These are phyloP conservation scores for Cryptosporidium sp. DNA, from an alignment of 169 alveolate genomes.

Conservation along the genomic window DNA sequence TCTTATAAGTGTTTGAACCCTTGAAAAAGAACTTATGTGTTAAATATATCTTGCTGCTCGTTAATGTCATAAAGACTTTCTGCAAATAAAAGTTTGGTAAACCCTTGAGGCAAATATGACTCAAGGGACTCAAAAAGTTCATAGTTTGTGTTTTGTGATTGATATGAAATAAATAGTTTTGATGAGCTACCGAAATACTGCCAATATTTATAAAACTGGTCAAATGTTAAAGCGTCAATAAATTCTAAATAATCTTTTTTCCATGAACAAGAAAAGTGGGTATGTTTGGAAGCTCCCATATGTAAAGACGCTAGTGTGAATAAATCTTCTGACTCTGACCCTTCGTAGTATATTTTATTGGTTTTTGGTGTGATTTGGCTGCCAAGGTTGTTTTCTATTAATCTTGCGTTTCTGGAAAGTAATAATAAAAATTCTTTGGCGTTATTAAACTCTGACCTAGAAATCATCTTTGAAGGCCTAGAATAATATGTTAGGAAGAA, in stretches of 20 bases:
- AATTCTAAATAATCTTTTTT: conserved; percentile 32
- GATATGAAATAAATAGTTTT: conserved; percentile 42
- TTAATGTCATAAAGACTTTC: conserved; percentile 40
- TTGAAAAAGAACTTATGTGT: background rate
- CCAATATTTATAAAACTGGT: conserved; percentile 43
- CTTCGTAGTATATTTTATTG: background rate
- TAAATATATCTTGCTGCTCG: conserved; percentile 18
- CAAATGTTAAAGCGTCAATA: conserved; percentile 13
- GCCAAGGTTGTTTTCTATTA: background rate
- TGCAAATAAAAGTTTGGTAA: conserved; percentile 4
- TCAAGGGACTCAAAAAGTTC: conserved; percentile 35
- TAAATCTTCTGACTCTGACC: conserved; percentile 6
- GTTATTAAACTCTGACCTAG: conserved; percentile 14
- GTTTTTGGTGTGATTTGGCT: background rate
- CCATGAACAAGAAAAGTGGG: conserved; percentile 36
- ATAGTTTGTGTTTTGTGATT: conserved; percentile 37
- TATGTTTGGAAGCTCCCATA: conserved; percentile 13
- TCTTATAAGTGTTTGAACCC: no score
- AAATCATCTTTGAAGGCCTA: conserved; percentile 56
- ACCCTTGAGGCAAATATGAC: conserved; percentile 44
- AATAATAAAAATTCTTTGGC: conserved; percentile 27
- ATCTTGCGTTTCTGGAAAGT: conserved; percentile 10
- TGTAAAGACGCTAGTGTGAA: background rate
- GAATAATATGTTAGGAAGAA: conserved; percentile 45
- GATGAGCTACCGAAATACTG: conserved; percentile 37